A percentile compares a stretch with the other conserved stretches of the same genome.
phyloP scores from a whole-genome alignment of 352 stramenopile genomes.

The Detonula confervacea region DNA sequence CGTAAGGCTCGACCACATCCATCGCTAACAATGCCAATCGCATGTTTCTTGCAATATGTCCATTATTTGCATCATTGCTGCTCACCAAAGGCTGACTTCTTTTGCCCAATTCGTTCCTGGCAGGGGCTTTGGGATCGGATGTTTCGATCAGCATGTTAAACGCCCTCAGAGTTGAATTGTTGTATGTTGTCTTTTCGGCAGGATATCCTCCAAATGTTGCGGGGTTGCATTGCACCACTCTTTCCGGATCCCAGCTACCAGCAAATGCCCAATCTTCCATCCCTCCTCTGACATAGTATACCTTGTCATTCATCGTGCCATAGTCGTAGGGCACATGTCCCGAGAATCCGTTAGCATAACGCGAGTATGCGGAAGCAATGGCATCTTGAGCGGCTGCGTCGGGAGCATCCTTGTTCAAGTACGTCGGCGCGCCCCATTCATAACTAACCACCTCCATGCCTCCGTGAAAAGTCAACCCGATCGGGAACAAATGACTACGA shows the following conservation, averaged over 20 bases:
- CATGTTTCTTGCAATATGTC: constrained; percentile 95
- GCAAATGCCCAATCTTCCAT: constrained; percentile 98
- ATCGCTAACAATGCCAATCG: constrained; percentile 93
- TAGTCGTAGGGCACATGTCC: constrained; percentile 64
- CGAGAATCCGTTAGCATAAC: constrained; percentile 69
- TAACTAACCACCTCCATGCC: constrained; percentile 97
- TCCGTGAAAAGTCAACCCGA: constrained; percentile 97
- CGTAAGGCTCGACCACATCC: constrained; percentile 94
- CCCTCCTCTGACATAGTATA: constrained; percentile 95
- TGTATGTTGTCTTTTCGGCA: constrained; percentile 91
- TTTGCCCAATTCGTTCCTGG: constrained; percentile 85
- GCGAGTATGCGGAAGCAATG: constrained; percentile 78
- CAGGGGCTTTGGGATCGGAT: constrained; percentile 90
- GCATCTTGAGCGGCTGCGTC: constrained; percentile 79
- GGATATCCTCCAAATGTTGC: constrained; percentile 91
- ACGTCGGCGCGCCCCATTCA: constrained; percentile 95
- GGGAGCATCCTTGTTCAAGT: constrained; percentile 66
- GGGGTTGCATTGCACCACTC: constrained; percentile 86
- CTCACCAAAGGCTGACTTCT: constrained; percentile 61
- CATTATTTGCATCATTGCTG: constrained; percentile 76
- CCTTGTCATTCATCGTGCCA: constrained; percentile 93
- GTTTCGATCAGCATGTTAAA: constrained; percentile 98
- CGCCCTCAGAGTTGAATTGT: constrained; percentile 90
- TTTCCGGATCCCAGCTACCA: constrained; percentile 70
- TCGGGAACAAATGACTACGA: constrained; percentile 95